A percentile compares a stretch with the other conserved stretches of the same genome.
Conservation (phyloP, 345 rosid species). For the Sonneratia alba region DNA sequence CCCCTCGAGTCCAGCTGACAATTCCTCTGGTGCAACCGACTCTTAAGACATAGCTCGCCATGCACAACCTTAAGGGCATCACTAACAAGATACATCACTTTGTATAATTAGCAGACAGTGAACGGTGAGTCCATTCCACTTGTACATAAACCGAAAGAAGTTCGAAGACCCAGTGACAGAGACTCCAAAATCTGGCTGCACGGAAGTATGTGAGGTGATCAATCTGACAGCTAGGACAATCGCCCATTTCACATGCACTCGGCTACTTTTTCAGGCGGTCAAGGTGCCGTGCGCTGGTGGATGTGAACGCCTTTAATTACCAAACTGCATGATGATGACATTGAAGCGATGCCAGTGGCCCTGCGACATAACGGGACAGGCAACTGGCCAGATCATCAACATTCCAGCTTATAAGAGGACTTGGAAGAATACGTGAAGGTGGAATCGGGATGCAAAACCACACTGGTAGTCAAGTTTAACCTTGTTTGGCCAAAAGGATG, state of each 20-base stretch:
- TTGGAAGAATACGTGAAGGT: constrained; percentile 20
- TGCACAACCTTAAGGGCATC: neutral
- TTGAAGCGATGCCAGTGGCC: constrained; percentile 11
- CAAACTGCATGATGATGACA: constrained; percentile 9
- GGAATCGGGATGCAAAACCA: constrained; percentile 10
- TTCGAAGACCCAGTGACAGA: constrained; percentile 10
- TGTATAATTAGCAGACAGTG: neutral
- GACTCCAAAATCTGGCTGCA: constrained; percentile 10
- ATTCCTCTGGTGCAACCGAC: neutral
- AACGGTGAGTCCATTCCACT: constrained; percentile 10
- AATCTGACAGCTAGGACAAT: constrained; percentile 14
- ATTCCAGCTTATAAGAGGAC: constrained; percentile 10
- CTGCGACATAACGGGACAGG: constrained; percentile 7
- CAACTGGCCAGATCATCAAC: constrained; percentile 3
- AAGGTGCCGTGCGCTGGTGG: constrained; percentile 4
- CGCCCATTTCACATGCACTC: constrained; percentile 15
- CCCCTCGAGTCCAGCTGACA: neutral
- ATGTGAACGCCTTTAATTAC: constrained; percentile 3
- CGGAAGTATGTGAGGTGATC: constrained; percentile 16
- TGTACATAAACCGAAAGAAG: constrained; percentile 11
- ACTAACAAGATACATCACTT: constrained; percentile 1
- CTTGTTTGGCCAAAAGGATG: constrained; percentile 5
- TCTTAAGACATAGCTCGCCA: neutral
- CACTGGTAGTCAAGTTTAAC: constrained; percentile 15
- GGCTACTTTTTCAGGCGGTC: constrained; percentile 4